Base-by-base conservation (phyloP, 164 flowering plant genomes). In the Berberis thunbergii region DNA sequence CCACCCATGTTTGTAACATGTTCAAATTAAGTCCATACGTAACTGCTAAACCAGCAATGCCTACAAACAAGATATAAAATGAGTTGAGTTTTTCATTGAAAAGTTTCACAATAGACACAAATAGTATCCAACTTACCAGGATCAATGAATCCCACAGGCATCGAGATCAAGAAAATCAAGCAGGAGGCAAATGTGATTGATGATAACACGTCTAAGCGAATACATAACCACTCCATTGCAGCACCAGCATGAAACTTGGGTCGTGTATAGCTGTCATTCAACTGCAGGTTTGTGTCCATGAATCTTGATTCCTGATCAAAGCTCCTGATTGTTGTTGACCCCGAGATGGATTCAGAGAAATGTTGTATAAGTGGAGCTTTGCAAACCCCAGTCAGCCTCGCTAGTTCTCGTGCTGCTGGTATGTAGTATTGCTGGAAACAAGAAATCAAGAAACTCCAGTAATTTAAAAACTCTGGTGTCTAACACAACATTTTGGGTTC, bases 1-100 rank as follows among this genome's bases (percentile, higher is more conserved):
- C 67, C 1, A 75, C 61, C 71, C 66, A 56, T 3, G 73, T 65
- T 67, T 65, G 79, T 44, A 76, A 11, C 71, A 61, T 61, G 62
- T 78, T 78, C 60, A 82, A 60, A 63, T 75, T 82, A 6, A 82
- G 74, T 43, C 84, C 86, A 65, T 80, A 82, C 4, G 82, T 82
- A 45, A 78, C 84, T 12, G 78, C 75, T 56, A 82, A 65, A 7
- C 86, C 84, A 45, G 82, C 86, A 57, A 82, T 59, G 52, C 78
- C 83, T 80, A 40, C 13, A 52, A 71, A 45, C 59, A 1, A 46
- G 42, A 26, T 26, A 26, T 26, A 26, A 26, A 26, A 26, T 26
- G 26, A 26, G 26, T 26, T 26, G 26, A 26, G 26, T 26, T 26
- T 26, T 26, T 26, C 26, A 26, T 26, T 26, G 26, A 26, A 26